Percentiles rank a stretch among this genome's conserved stretches.
phyloP scores from a whole-genome alignment of 73 alveolate species.

The Tetrahymena thermophila region DNA sequence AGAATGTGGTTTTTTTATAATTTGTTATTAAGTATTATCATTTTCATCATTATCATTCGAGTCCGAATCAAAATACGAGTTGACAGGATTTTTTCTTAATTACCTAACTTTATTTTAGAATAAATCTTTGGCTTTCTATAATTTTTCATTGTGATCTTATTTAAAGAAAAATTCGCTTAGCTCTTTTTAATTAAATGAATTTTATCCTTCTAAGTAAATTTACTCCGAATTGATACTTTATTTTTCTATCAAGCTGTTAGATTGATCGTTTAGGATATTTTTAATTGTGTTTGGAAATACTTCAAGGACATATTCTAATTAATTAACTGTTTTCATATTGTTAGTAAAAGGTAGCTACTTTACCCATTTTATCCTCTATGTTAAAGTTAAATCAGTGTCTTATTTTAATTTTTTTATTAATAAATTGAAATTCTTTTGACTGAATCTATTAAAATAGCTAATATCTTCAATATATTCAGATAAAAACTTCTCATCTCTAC shows the following conservation, averaged over 20 bases:
- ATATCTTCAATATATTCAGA: background rate
- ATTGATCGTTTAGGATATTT: background rate
- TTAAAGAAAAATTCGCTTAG: background rate
- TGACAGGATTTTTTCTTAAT: background rate
- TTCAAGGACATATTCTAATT: background rate
- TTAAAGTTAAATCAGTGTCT: background rate
- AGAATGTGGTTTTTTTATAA: too few relatives aligned
- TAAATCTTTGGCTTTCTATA: background rate
- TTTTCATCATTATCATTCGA: background rate
- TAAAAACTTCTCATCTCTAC: background rate
- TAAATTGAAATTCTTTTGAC: background rate
- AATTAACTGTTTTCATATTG: background rate
- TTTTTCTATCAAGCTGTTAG: background rate
- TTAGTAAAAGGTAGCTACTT: background rate
- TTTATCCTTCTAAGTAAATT: background rate
- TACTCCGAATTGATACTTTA: background rate
- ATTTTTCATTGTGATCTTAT: background rate
- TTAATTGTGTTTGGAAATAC: background rate
- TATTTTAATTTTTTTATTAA: background rate
- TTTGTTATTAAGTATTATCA: background rate
- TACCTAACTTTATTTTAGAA: too few relatives aligned
- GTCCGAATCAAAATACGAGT: background rate
- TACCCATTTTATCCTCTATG: background rate
- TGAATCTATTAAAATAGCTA: background rate
- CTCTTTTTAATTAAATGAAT: background rate